Evolutionary conservation across 208 protist genomes (phyloP).

Genomic region (Trypanosoma vivax): DNA sequence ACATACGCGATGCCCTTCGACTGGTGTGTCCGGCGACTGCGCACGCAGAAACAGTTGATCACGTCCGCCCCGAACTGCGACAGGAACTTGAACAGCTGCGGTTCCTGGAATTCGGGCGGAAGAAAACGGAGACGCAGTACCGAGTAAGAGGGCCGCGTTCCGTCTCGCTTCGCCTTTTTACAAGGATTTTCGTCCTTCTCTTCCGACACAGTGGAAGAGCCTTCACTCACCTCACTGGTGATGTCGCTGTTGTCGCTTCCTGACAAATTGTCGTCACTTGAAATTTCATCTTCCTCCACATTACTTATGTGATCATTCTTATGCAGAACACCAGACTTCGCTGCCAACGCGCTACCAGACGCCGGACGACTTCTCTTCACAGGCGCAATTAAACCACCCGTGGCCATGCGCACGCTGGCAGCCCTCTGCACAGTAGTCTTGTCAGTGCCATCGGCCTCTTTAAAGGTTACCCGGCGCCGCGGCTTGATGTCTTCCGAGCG

Average conservation of each 20-base stretch:
- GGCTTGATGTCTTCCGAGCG: neutral
- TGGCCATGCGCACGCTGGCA: conserved; percentile 13
- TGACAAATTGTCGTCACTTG: conserved; percentile 26
- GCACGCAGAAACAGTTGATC: conserved; percentile 85
- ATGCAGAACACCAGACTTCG: too few species aligned
- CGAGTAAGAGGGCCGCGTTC: conserved; percentile 40
- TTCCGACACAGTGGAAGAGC: conserved; percentile 1
- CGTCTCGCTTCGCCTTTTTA: conserved; percentile 25
- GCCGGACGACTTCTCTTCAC: too few species aligned
- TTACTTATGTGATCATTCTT: too few species aligned
- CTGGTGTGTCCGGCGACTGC: conserved; percentile 76
- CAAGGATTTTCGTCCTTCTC: conserved; percentile 30
- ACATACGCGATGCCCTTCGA: conserved; percentile 86
- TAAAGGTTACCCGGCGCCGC: conserved; percentile 14
- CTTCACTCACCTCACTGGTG: conserved; percentile 16
- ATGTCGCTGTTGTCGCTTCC: conserved; percentile 23
- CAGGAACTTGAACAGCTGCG: conserved; percentile 84
- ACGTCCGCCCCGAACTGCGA: conserved; percentile 78
- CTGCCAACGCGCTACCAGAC: too few species aligned
- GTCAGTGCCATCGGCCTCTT: conserved; percentile 1
- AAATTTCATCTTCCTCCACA: too few species aligned
- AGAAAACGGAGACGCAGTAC: conserved; percentile 77
- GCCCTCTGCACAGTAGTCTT: too few species aligned
- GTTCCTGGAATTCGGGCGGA: conserved; percentile 79
- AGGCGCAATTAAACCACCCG: conserved; percentile 44